Conservation (phyloP, 2,329 filamentous ascomycete species). For the Fusarium mexicanum region DNA sequence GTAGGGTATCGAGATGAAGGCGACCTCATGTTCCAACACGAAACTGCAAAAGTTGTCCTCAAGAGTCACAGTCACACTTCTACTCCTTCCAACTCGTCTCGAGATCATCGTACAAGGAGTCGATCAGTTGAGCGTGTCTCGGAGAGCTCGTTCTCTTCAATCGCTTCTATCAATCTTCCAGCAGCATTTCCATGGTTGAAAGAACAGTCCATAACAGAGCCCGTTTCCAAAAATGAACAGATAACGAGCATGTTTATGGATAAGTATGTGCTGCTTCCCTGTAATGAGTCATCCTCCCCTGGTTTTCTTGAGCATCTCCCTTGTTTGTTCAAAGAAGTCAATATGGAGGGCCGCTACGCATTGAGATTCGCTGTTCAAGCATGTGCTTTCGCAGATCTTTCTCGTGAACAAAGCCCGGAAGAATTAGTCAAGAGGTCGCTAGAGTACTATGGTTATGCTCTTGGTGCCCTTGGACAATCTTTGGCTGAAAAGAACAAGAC, state of each 20-base stretch:
- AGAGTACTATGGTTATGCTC: slow-evolving; percentile 49
- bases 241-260: slow-evolving; percentile 48
- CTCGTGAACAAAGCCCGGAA: slow-evolving; percentile 36
- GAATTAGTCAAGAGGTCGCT: slow-evolving; percentile 42
- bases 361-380: slow-evolving; percentile 52
- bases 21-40: slow-evolving; percentile 50
- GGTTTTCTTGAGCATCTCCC: slow-evolving; percentile 54
- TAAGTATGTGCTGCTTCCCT: slow-evolving; percentile 52
- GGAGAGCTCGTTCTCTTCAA: background rate
- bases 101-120: slow-evolving; percentile 18
- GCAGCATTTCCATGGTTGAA: slow-evolving; percentile 42
- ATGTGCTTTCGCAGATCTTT: slow-evolving; percentile 48
- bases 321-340: slow-evolving; percentile 51
- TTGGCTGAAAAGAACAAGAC: slow-evolving; percentile 45
- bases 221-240: slow-evolving; percentile 38
- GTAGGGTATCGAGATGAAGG: slow-evolving; percentile 52
- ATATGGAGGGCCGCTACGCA: slow-evolving; percentile 49
- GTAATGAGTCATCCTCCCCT: slow-evolving; percentile 47
- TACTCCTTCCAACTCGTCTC: slow-evolving; percentile 17
- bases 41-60: slow-evolving; percentile 46
- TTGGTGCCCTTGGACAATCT: slow-evolving; percentile 47
- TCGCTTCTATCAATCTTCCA: background rate
- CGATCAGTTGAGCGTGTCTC: slow-evolving; percentile 20
- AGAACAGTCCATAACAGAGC: background rate
- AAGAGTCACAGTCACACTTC: slow-evolving; percentile 18